phyloP scores from a whole-genome alignment of 495 filamentous ascomycete genomes.

The Copromyces sp. region DNA sequence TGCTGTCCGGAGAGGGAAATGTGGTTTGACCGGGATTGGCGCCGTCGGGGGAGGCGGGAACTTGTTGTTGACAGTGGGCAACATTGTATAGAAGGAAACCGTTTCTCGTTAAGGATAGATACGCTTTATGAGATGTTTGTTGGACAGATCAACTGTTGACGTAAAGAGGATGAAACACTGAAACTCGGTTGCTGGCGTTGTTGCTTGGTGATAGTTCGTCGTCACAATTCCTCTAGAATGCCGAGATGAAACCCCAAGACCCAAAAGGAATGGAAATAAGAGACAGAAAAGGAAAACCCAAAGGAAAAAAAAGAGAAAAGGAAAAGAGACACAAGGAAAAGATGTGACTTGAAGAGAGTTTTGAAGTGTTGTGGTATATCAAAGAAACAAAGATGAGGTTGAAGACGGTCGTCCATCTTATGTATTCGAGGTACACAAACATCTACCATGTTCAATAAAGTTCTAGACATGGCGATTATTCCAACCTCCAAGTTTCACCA shows the following conservation, averaged over 20 bases:
- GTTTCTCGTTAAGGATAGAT: background rate
- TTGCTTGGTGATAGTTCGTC: background rate
- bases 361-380: background rate
- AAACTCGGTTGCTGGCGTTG: background rate
- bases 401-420: background rate
- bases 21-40: slow-evolving; percentile 16
- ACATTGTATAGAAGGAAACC: slow-evolving; percentile 17
- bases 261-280: slow-evolving; percentile 8
- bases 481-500: background rate
- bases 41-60: slow-evolving; percentile 20
- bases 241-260: slow-evolving; percentile 4
- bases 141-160: slow-evolving; percentile 23
- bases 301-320: slow-evolving; percentile 16
- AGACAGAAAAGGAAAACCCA: slow-evolving; percentile 13
- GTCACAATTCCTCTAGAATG: slow-evolving; percentile 12
- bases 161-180: background rate
- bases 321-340: slow-evolving; percentile 13
- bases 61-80: slow-evolving; percentile 8
- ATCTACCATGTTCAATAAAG: background rate
- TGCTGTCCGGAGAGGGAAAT: slow-evolving; percentile 20
- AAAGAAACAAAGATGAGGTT: background rate
- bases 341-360: slow-evolving; percentile 6
- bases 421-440: background rate
- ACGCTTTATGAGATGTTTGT: background rate
- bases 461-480: background rate